phyloP scores from a whole-genome alignment of 352 stramenopile species.

The Pythium oligandrum region DNA sequence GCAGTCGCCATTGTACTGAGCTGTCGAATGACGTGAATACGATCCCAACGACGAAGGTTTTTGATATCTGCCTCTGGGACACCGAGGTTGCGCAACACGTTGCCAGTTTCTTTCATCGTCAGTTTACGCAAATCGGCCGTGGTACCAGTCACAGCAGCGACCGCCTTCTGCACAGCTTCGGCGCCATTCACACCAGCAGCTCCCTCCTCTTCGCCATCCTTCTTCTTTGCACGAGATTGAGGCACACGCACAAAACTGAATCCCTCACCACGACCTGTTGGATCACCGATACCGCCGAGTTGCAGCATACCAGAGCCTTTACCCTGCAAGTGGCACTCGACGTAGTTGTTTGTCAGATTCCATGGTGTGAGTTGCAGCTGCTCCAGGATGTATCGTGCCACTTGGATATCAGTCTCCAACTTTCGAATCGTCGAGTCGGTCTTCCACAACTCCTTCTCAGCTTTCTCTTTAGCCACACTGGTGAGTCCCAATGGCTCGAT shows the following conservation, averaged over 20 bases:
- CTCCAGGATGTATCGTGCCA: conserved; percentile 77
- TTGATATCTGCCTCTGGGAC: conserved; percentile 77
- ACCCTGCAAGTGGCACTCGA: conserved; percentile 80
- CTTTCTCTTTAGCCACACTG: conserved; percentile 47
- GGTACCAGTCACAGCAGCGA: conserved; percentile 75
- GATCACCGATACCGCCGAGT: conserved; percentile 76
- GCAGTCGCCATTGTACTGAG: conserved; percentile 70
- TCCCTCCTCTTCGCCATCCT: conserved; percentile 67
- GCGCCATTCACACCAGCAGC: conserved; percentile 27
- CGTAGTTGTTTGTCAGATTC: conserved; percentile 85
- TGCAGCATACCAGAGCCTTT: conserved; percentile 82
- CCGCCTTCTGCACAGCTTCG: conserved; percentile 71
- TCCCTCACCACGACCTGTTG: conserved; percentile 74
- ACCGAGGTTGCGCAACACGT: conserved; percentile 76
- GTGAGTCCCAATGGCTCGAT: conserved; percentile 48
- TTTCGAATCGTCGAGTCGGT: conserved; percentile 61
- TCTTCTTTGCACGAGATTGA: conserved; percentile 76
- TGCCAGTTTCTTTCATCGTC: conserved; percentile 82
- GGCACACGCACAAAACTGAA: conserved; percentile 82
- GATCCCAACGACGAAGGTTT: conserved; percentile 78
- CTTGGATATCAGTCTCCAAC: conserved; percentile 75
- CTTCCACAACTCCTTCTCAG: conserved; percentile 69
- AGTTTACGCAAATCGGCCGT: conserved; percentile 82
- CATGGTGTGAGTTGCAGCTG: conserved; percentile 77
- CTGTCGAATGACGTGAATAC: conserved; percentile 77